Evolutionary conservation across 495 filamentous ascomycete species (phyloP), one percentile per base, ranked within the genome.

Genomic region (Penicillium tannophilum): DNA sequence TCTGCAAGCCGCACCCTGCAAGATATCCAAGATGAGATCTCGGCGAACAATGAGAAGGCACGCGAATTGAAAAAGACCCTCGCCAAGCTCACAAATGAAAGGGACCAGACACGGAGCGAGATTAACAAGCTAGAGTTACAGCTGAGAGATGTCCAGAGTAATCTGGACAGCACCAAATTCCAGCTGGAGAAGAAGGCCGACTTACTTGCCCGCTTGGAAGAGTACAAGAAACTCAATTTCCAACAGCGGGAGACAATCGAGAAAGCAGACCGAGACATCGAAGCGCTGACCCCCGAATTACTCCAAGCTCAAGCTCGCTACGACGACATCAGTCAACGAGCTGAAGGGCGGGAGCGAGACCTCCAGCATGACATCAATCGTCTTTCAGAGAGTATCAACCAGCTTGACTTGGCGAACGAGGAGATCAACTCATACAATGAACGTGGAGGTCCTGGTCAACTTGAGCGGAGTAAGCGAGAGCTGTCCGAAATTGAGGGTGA

Each of bases 341-440:
- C 88, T 19, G 83, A 85, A n/a, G 75, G 81, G 19, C 88, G 86
- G 51, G 90, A 96, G 64, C 87, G 88, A 60, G 82, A 85, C 55
- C 73, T 94, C 42, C 87, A 91, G 41, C 82, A 87, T 46, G 87
- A 88, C 58, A 85, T 88, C 17, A 86, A 85, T 35, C 84, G 82
- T 39, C 76, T 97, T 24, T 83, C 85, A 1, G 83, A 87, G 20
- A 95, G 84, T 52, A 78, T 91, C 39, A 84, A 88, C 63, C 86
- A 96, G 67, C 83, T 98, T 5, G 87, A 85, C 60, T 72, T 86
- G 66, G 82, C 89, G 44, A 88, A 90, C 60, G 78, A 83, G 43
- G 88, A 90, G 36, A 96, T 99, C 65, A 86, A 88, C 55, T 82
- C 84, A 7, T 99, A 97, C 72, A 77, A 89, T 44, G 82, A 90